Evolutionary conservation across 192 early-diverging fungal species (phyloP).

Genomic region (Rhizoclosmatium sp.): DNA sequence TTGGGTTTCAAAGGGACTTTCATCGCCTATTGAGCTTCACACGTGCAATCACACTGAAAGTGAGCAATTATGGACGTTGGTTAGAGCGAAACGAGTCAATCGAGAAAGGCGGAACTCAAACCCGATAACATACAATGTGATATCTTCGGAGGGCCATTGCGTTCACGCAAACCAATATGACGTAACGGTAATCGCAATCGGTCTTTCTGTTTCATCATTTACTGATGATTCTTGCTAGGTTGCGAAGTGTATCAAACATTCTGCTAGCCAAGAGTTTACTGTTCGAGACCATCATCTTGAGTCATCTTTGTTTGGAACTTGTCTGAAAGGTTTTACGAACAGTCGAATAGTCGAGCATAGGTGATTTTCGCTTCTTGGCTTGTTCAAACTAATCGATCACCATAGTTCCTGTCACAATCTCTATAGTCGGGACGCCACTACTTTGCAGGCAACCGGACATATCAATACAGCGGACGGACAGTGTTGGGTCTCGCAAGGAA

Average conservation of each 20-base stretch:
- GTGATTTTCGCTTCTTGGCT: not conserved
- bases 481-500: not conserved
- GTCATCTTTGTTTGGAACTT: not conserved
- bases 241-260: not conserved
- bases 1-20: not conserved
- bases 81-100: not conserved
- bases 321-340: not conserved
- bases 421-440: not conserved
- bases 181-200: not conserved
- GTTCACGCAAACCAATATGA: not conserved
- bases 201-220: not conserved
- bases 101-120: not conserved
- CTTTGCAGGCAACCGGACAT: not conserved
- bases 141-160: not conserved
- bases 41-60: not conserved
- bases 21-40: not conserved
- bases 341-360: not conserved
- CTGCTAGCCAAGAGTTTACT: not conserved
- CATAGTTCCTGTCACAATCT: not conserved
- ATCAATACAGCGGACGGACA: conserved; percentile 13
- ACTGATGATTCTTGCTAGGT: not conserved
- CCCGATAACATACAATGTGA: not conserved
- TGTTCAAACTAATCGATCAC: not conserved
- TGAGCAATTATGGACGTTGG: not conserved
- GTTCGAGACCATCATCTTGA: not conserved